These are phyloP conservation scores for Papiliotrema laurentii DNA, from an alignment of 1,284 basidiomycete species.

Conservation along the genomic window DNA sequence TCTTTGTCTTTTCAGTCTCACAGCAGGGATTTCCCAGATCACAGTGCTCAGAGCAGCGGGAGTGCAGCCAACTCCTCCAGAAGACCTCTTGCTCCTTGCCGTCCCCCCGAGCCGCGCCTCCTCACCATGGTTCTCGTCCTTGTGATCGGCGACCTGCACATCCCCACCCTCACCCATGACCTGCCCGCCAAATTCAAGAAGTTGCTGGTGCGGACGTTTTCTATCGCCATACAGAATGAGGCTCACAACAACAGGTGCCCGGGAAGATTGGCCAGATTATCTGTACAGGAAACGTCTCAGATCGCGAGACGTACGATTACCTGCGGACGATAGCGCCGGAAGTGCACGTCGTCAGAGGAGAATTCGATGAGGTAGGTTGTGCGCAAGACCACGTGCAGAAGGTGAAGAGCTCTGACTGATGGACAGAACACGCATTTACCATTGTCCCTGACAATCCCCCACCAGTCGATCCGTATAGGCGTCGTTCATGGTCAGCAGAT, in stretches of 20 bases:
- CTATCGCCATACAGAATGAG: background rate
- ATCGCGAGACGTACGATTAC: constrained; percentile 96
- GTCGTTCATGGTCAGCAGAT: constrained; percentile 93
- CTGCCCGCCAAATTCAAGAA: constrained; percentile 96
- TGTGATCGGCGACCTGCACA: constrained; percentile 90
- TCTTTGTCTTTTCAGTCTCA: too few relatives aligned
- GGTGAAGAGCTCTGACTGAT: constrained; percentile 25
- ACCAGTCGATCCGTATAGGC: constrained; percentile 77
- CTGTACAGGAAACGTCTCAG: constrained; percentile 96
- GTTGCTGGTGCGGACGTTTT: constrained; percentile 59
- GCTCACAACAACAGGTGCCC: constrained; percentile 53
- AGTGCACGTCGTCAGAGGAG: constrained; percentile 85
- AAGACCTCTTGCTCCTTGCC: constrained; percentile 81
- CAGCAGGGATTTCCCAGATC: too few relatives aligned
- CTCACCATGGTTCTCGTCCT: constrained; percentile 73
- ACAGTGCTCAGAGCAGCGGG: too few relatives aligned
- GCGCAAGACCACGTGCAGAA: too few relatives aligned
- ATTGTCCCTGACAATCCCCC: constrained; percentile 72
- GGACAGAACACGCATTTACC: constrained; percentile 60
- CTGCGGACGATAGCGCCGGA: constrained; percentile 95
- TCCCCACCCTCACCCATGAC: constrained; percentile 79
- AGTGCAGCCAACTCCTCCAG: constrained; percentile 66
- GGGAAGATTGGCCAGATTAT: constrained; percentile 98
- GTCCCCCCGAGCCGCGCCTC: constrained; percentile 44
- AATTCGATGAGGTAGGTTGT: constrained; percentile 81